These are phyloP conservation scores for Mortierella sp. DNA, from an alignment of 371 early-diverging fungal genomes.

Conservation along the genomic window DNA sequence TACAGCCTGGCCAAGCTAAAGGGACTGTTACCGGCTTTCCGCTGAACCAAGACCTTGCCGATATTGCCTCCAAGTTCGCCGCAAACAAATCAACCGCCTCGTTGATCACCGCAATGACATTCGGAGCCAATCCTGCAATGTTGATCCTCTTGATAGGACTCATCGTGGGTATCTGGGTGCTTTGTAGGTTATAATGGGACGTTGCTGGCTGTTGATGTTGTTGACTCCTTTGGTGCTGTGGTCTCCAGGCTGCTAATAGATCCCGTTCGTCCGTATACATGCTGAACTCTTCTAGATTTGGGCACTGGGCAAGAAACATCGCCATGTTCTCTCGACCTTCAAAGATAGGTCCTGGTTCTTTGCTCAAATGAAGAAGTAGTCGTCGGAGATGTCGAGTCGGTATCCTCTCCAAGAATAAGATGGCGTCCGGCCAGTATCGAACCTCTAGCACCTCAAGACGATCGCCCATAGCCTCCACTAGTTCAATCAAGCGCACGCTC, in stretches of 20 bases:
- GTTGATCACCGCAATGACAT: conserved; percentile 31
- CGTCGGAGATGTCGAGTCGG: conserved; percentile 27
- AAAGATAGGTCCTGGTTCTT: conserved; percentile 33
- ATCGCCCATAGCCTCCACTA: conserved; percentile 57
- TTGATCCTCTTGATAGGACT: conserved; percentile 30
- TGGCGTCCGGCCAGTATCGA: conserved; percentile 44
- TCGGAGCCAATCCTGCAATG: conserved; percentile 37
- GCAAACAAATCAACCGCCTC: conserved; percentile 47
- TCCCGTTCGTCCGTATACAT: conserved; percentile 33
- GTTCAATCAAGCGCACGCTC: conserved; percentile 27
- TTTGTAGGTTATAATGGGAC: not conserved
- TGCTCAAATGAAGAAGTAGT: conserved; percentile 29
- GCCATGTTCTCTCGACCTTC: conserved; percentile 18
- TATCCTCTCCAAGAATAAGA: conserved; percentile 43
- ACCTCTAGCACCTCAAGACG: conserved; percentile 43
- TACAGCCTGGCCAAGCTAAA: conserved; percentile 35
- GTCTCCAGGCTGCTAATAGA: conserved; percentile 36
- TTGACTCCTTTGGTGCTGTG: not conserved
- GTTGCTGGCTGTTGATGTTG: not conserved
- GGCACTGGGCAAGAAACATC: conserved; percentile 29
- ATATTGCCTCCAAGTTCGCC: conserved; percentile 27
- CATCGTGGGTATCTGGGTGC: not conserved
- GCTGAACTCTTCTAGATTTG: conserved; percentile 29
- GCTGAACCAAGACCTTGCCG: conserved; percentile 51
- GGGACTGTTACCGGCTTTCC: conserved; percentile 30